A percentile compares a stretch with the other conserved stretches of the same genome.
These are phyloP conservation scores for Tetrahymena elliotti DNA, from an alignment of 73 alveolate genomes.

Conservation along the genomic window DNA sequence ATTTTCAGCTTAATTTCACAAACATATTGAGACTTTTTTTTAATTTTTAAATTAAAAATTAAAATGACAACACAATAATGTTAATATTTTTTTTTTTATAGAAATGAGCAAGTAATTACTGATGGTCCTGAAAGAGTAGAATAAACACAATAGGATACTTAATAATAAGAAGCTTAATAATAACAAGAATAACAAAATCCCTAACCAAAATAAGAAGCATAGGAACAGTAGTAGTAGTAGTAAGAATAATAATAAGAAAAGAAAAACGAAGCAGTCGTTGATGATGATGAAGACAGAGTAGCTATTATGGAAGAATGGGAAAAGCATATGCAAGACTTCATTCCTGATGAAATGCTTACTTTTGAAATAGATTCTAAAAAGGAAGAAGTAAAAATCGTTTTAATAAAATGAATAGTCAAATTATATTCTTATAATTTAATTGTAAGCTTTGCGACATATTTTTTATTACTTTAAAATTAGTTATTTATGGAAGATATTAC, in stretches of 20 bases:
- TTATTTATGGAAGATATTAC: constrained; percentile 18
- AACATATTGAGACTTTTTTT: no score
- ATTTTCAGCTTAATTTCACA: neutral
- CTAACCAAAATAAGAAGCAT: neutral
- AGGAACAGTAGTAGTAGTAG: neutral
- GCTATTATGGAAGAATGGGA: constrained; percentile 45
- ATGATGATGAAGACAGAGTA: constrained; percentile 13
- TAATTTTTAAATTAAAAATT: no score
- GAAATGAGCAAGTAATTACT: neutral
- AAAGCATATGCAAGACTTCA: constrained; percentile 23
- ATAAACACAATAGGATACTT: neutral
- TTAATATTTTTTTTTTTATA: no score
- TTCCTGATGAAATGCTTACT: constrained; percentile 41
- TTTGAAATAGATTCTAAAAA: constrained; percentile 8
- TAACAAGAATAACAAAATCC: neutral
- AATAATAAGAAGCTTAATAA: neutral
- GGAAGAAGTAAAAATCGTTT: neutral
- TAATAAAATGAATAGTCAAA: neutral
- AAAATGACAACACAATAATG: no score
- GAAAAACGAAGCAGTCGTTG: neutral
- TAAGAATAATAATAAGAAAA: neutral
- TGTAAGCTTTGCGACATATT: neutral
- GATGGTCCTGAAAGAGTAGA: neutral
- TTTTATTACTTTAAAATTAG: neutral
- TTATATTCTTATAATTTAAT: neutral